A percentile compares a stretch with the other conserved stretches of the same genome.
Conservation (phyloP, 2,329 filamentous ascomycete species). For the Paecilomyces niveus region DNA sequence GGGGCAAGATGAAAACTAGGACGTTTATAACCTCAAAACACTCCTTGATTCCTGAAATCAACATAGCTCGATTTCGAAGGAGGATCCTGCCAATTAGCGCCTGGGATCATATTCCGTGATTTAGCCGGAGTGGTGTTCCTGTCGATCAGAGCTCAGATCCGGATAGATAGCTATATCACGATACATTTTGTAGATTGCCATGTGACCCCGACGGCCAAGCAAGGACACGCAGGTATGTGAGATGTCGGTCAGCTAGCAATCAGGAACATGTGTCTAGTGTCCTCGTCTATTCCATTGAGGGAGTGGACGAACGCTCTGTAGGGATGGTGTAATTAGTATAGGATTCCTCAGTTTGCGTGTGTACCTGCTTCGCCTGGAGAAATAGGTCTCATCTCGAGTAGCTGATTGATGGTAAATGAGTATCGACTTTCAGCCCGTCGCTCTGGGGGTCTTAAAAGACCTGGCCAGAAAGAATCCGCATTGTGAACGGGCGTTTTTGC, state of each 20-base stretch:
- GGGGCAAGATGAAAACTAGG: no score
- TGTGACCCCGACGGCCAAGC: neutral
- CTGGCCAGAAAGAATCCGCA: neutral
- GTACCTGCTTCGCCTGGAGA: neutral
- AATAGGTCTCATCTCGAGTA: neutral
- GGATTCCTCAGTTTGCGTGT: neutral
- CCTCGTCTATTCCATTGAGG: neutral
- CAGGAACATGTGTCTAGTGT: neutral
- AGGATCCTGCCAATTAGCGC: no score
- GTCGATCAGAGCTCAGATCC: neutral
- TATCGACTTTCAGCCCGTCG: no score
- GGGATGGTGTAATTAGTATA: neutral
- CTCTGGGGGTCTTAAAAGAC: no score
- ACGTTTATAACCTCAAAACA: no score
- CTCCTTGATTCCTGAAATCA: no score
- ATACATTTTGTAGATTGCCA: neutral
- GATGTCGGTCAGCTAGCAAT: neutral
- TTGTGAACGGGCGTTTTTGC: neutral
- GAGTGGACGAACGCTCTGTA: neutral
- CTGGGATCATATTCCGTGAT: neutral
- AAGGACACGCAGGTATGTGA: neutral
- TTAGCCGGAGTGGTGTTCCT: neutral
- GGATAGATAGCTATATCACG: neutral
- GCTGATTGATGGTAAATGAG: neutral
- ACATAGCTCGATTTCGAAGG: no score